Base-by-base conservation (phyloP, 257 asterid genomes). In the Solanum pinnatisectum region DNA sequence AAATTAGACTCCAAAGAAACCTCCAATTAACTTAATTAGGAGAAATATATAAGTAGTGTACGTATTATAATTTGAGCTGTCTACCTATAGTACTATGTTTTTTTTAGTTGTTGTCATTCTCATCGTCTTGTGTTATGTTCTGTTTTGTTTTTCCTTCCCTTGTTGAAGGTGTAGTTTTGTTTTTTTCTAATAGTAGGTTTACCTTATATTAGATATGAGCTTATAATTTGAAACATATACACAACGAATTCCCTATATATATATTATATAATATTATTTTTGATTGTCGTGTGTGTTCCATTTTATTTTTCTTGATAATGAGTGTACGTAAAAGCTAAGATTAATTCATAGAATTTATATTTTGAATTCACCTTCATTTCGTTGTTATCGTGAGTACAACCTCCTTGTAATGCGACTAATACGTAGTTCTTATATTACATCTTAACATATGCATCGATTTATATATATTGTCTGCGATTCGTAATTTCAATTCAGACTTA, bases 1-100 rank as follows among this genome's bases (percentile, higher is more conserved):
- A 95, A 89, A 95, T 94, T 84, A 91, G 95, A 92, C 93, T 91
- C 89, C 93, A 94, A 85, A 88, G 46, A 68, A 82, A 81, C 87
- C 71, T 88, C 73, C 87, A 86, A 52, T 37, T 6, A 73, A 86
- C 33, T 23, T 84, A 65, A 25, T 27, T 5, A 22, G 52, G 59
- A 27, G 12, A 44, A 25, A 42, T 79, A 25, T 25, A 25, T 14
- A 42, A n/a, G 6, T 39, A 33, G 70, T 33, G 25, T 33, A 25
- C 18, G 8, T 65, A n/a, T n/a, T 4, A 65, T 65, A 1, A 65
- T 25, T 25, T 13, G 8, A 67, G 30, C 18, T 35, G 42, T 35
- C 44, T 73, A n/a, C 46, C 4, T 13, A 14, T 33, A 68, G 78
- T 33, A 10, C 6, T 74, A 20, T 37, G 22, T 37, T 23, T 76